Evolutionary conservation across 345 rosid genomes (phyloP), one percentile per base, ranked within the genome.

Genomic region (Melastoma malabathricum): DNA sequence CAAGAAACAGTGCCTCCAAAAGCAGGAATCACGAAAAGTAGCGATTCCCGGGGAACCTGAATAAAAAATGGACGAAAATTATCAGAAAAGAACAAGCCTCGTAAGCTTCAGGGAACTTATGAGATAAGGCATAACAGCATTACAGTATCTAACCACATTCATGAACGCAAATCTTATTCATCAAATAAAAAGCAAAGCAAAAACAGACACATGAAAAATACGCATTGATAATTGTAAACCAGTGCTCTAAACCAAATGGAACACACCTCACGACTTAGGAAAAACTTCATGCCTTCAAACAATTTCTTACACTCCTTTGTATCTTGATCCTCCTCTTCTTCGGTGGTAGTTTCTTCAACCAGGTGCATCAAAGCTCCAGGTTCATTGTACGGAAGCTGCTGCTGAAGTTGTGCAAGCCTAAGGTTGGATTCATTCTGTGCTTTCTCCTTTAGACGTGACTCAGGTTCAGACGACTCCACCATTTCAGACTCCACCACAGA

Each of bases 1-100:
- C 98, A 87, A 60, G 98, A 87, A 56, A 86, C 93, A 58, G 61
- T 58, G 50, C 98, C 98, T 17, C 98, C 98, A 69, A 87, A 90
- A 63, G 98, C 80, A 68, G 92, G 89, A 66, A 90, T 74, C 52
- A 90, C 85, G 54, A 90, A 84, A 27, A 82, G 95, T 61, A 90
- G 60, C 0, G 96, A 82, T 66, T 90, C 98, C 64, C 96, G 71
- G n/a, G 98, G 96, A 65, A 84, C 98, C 98, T 87, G 64, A 69
- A 6, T 15, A 59, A 18, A 18, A 47, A 47, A 47, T 20, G 43
- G 39, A n/a, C 7, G 46, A 46, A 2, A 18, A 41, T 50, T 23
- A 58, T 54, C 15, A 43, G 8, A 22, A 44, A 54, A 54, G 14
- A 10, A 44, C 41, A 44, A 29, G 9, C 13, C 50, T 47, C 15